A percentile compares a stretch with the other conserved stretches of the same genome.
Evolutionary conservation across 176 grass and related monocot species (phyloP).

Genomic region (Phoenix roebelenii): DNA sequence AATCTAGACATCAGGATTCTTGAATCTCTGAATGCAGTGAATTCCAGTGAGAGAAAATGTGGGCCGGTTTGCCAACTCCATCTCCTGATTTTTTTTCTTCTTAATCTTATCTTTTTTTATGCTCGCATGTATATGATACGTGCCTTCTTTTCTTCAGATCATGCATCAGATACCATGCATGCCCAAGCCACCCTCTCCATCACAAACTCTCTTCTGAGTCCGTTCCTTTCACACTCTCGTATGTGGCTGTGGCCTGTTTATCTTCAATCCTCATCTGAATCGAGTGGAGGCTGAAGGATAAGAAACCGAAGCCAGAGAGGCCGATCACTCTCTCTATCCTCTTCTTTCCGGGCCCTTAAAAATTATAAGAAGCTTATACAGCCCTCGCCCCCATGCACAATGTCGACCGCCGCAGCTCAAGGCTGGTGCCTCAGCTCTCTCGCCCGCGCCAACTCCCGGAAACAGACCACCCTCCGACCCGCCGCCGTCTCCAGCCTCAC

Average conservation of each 20-base stretch:
- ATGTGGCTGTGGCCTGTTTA: constrained; percentile 24
- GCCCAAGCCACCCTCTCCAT: no score
- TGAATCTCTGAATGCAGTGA: no score
- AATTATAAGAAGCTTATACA: constrained; percentile 4
- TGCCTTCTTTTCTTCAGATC: no score
- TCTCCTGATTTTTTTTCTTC: no score
- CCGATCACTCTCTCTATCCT: not conserved
- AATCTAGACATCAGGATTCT: no score
- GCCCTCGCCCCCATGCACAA: constrained; percentile 20
- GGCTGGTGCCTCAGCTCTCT: constrained; percentile 26
- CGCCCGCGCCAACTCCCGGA: not conserved
- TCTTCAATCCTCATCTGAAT: constrained; percentile 30
- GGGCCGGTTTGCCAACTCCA: no score
- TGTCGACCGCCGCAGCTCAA: constrained; percentile 46
- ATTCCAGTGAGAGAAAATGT: no score
- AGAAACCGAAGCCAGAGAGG: constrained; percentile 16
- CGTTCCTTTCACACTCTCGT: not conserved
- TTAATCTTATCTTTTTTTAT: no score
- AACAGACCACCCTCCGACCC: not conserved
- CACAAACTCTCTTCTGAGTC: no score
- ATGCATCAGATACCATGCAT: no score
- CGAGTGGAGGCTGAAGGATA: constrained; percentile 20
- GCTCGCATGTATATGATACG: no score
- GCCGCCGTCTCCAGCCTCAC: constrained; percentile 31
- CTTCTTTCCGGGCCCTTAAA: not conserved